Conservation (phyloP, 2,329 filamentous ascomycete genomes). For the Cordyceps militaris region DNA sequence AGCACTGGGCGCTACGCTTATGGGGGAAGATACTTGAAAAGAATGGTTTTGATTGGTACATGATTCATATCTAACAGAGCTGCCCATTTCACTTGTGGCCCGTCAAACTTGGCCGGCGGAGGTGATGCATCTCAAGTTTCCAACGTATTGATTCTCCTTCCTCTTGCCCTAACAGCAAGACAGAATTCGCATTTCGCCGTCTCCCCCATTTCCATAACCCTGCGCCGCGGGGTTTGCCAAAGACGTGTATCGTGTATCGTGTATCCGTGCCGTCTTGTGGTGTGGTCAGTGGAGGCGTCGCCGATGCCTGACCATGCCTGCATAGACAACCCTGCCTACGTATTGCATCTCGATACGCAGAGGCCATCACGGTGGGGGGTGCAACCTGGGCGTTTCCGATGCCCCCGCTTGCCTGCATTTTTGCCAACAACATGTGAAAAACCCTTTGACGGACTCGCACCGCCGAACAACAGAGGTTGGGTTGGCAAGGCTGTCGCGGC, state of each 20-base stretch:
- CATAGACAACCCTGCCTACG: slow-evolving; percentile 8
- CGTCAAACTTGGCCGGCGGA: neutral
- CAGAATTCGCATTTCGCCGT: neutral
- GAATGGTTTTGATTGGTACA: neutral
- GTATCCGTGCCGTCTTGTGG: neutral
- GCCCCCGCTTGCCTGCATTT: slow-evolving; percentile 4
- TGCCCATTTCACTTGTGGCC: neutral
- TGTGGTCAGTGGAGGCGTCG: neutral
- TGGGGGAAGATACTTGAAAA: neutral
- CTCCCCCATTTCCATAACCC: neutral
- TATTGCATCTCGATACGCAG: slow-evolving; percentile 7
- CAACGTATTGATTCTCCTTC: neutral
- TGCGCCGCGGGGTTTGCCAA: neutral
- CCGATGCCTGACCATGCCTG: neutral
- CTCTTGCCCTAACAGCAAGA: neutral
- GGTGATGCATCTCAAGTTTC: neutral
- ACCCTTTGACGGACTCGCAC: neutral
- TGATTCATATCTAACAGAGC: neutral
- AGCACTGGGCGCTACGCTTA: too few species aligned
- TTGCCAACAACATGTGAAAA: neutral
- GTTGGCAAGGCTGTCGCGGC: neutral
- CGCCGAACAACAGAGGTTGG: neutral
- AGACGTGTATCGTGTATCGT: too few species aligned
- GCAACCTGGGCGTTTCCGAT: slow-evolving; percentile 3
- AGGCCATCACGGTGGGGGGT: slow-evolving; percentile 7